These are phyloP conservation scores for Quercus aquifolioides DNA, from an alignment of 306 rosid species.

Conservation along the genomic window DNA sequence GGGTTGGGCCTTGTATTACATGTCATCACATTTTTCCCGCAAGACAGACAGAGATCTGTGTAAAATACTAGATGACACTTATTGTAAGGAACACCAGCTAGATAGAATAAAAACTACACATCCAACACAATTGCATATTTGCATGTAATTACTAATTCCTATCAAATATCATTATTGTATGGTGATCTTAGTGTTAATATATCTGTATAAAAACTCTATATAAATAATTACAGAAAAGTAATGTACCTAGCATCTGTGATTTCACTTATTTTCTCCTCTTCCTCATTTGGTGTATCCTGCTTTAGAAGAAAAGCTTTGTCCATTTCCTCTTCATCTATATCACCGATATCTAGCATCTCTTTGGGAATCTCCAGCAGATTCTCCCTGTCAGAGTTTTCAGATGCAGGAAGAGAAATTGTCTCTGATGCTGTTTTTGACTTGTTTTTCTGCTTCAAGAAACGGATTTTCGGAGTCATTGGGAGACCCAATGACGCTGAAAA, in stretches of 20 bases:
- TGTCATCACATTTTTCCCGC: neutral
- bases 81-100: neutral
- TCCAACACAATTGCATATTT: neutral
- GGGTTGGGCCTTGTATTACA: neutral
- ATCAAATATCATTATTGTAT: neutral
- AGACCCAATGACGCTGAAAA: constrained; percentile 85
- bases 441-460: constrained; percentile 56
- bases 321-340: constrained; percentile 37
- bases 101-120: neutral
- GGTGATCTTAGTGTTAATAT: neutral
- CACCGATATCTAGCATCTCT: constrained; percentile 43
- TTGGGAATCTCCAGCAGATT: constrained; percentile 27
- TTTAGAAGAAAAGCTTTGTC: constrained; percentile 39
- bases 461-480: constrained; percentile 78
- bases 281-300: constrained; percentile 31
- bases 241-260: constrained; percentile 51
- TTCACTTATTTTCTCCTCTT: constrained; percentile 30
- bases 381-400: constrained; percentile 40
- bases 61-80: neutral
- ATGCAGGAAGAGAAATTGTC: constrained; percentile 26
- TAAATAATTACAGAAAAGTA: neutral
- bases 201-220: neutral
- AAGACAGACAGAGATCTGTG: neutral
- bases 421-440: constrained; percentile 39
- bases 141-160: neutral